Evolutionary conservation across 2,329 filamentous ascomycete genomes (phyloP).

Genomic region (Diaporthe caulivora): DNA sequence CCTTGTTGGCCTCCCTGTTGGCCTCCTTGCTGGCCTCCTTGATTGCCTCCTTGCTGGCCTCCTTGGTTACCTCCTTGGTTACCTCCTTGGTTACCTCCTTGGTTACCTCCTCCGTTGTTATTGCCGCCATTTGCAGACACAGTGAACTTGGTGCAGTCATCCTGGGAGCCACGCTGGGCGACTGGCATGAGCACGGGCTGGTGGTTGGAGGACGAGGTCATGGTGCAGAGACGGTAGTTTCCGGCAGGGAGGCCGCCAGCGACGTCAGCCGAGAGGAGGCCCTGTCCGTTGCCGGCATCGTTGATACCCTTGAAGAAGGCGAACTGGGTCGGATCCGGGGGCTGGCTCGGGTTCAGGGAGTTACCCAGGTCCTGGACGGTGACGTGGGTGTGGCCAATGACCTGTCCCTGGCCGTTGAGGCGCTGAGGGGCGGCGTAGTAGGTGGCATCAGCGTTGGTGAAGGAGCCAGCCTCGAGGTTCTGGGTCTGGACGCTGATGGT

Average conservation of each 20-base stretch:
- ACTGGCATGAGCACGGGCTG: conserved; percentile 54
- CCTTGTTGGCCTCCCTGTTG: conserved; percentile 31
- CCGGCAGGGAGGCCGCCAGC: conserved; percentile 52
- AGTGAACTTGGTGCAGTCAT: conserved; percentile 55
- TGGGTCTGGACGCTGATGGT: conserved; percentile 62
- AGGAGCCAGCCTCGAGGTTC: conserved; percentile 68
- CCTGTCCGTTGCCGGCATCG: conserved; percentile 49
- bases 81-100: conserved; percentile 35
- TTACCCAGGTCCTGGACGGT: conserved; percentile 69
- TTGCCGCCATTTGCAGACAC: conserved; percentile 41
- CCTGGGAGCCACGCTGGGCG: conserved; percentile 55
- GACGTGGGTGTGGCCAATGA: conserved; percentile 72
- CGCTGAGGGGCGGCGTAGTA: conserved; percentile 73
- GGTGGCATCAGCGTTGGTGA: conserved; percentile 70
- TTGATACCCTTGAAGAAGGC: conserved; percentile 53
- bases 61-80: conserved; percentile 36
- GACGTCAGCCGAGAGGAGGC: conserved; percentile 48
- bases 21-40: not conserved
- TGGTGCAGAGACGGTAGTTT: conserved; percentile 54
- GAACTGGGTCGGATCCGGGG: conserved; percentile 65
- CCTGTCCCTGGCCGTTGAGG: conserved; percentile 59
- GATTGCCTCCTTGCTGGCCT: not conserved
- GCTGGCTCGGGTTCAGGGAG: conserved; percentile 61
- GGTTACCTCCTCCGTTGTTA: conserved; percentile 30
- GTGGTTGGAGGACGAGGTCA: conserved; percentile 53